Percentiles rank a stretch among this genome's conserved stretches.
Conservation (phyloP, 352 stramenopile species). For the Globisporangium cystogenes region DNA sequence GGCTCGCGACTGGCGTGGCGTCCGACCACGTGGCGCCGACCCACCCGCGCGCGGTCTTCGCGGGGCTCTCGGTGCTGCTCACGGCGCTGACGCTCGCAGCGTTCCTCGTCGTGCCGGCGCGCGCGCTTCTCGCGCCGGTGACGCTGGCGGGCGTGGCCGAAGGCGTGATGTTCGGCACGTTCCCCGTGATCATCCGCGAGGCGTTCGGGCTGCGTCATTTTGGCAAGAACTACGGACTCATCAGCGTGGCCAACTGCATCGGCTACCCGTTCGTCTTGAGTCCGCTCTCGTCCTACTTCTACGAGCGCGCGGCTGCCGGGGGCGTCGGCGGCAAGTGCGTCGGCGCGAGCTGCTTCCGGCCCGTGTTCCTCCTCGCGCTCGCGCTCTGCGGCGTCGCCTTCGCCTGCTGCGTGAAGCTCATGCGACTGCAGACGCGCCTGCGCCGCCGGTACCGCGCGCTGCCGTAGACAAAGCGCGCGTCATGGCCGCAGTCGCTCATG, state of each 20-base stretch:
- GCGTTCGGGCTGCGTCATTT: constrained; percentile 73
- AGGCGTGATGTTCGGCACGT: constrained; percentile 78
- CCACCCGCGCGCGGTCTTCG: constrained; percentile 58
- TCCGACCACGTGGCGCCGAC: constrained; percentile 45
- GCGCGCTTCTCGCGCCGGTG: constrained; percentile 46
- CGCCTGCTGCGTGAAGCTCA: constrained; percentile 40
- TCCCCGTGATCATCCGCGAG: constrained; percentile 77
- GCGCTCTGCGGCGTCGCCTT: constrained; percentile 50
- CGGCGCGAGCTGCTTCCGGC: constrained; percentile 50
- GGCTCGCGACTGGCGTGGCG: constrained; percentile 45
- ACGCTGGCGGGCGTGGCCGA: constrained; percentile 59
- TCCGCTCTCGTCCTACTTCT: constrained; percentile 68
- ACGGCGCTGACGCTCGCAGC: constrained; percentile 38
- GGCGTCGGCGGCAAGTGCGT: constrained; percentile 41
- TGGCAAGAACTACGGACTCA: constrained; percentile 81
- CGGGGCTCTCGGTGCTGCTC: constrained; percentile 34
- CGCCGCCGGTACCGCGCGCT: constrained; percentile 13
- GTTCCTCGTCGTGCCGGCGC: constrained; percentile 48
- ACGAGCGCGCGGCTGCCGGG: constrained; percentile 34
- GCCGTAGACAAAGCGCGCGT: neutral
- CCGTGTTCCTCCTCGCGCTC: constrained; percentile 58
- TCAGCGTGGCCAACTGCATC: constrained; percentile 78
- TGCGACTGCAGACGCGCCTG: constrained; percentile 20
- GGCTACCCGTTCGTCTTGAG: constrained; percentile 77
- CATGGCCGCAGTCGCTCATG: too few relatives aligned